Evolutionary conservation across 306 rosid genomes (phyloP).

Genomic region (Morella rubra): DNA sequence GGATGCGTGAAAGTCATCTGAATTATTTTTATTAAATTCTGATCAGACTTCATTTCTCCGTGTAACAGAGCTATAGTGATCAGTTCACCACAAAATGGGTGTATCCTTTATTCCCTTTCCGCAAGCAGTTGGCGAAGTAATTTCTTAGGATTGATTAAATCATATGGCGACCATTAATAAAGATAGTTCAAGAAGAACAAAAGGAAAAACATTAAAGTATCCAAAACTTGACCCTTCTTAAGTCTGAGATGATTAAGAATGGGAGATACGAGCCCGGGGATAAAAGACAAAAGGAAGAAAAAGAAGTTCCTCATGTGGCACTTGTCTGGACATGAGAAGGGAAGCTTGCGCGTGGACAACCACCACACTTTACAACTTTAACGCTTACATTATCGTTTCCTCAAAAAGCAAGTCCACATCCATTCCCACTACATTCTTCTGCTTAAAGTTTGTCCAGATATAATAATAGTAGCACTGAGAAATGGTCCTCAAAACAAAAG

Average conservation of each 20-base stretch:
- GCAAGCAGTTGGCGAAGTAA: too few relatives aligned
- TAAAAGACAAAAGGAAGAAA: slow-evolving; percentile 12
- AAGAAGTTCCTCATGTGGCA: slow-evolving; percentile 16
- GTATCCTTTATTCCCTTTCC: too few relatives aligned
- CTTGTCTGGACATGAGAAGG: slow-evolving; percentile 33
- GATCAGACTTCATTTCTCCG: too few relatives aligned
- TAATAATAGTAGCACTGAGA: neutral
- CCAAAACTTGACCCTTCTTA: too few relatives aligned
- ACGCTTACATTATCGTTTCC: neutral
- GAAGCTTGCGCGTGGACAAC: slow-evolving; percentile 14
- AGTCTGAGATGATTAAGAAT: neutral
- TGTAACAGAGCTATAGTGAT: too few relatives aligned
- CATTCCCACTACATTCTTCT: slow-evolving; percentile 20
- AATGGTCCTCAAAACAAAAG: slow-evolving; percentile 10
- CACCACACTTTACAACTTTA: slow-evolving; percentile 1
- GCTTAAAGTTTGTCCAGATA: slow-evolving; percentile 18
- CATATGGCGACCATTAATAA: too few relatives aligned
- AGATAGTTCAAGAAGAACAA: too few relatives aligned
- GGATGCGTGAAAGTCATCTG: too few relatives aligned
- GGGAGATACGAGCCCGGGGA: slow-evolving; percentile 9
- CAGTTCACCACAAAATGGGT: too few relatives aligned
- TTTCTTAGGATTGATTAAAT: too few relatives aligned
- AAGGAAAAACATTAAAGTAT: too few relatives aligned
- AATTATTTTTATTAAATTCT: too few relatives aligned
- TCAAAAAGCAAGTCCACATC: slow-evolving; percentile 19